Base-by-base conservation (phyloP, 495 filamentous ascomycete species). In the Penicillium tannophilum region DNA sequence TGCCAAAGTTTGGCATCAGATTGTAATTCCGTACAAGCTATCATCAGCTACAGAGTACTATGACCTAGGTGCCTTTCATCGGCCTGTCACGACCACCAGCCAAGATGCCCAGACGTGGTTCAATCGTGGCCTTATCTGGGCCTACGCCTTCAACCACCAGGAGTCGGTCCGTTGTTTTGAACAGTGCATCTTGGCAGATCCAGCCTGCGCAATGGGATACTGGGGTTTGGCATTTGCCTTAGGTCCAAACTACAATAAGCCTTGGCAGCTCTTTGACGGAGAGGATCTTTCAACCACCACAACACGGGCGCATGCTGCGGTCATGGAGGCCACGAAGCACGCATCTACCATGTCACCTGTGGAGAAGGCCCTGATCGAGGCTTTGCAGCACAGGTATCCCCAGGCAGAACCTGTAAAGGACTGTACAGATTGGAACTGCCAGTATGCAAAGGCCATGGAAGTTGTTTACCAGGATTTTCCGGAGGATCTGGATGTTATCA, bases 241-340 rank as follows among this genome's bases (percentile, higher is more conserved):
- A 1, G 88, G 88, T 0, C 86, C 88, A 2, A 89, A 90, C 56
- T 90, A 90, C 69, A 90, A 90, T 63, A 90, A 90, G 65, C 85
- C 87, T 0, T 90, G 87, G 88, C 73, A 82, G 5, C 68, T 81
- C 26, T 90, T 89, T 58, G 88, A 88, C 55, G 70, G 75, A 6
- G 60, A 72, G n/a, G 87, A 90, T 46, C 67, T 85, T 4, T 64
- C 72, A 6, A 45, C 48, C 0, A 83, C 72, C 2, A 71, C 86
- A 24, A 68, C 65, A 2, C 67, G 76, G 31, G 80, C 83, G 2
- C 72, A 80, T 51, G 30, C 54, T 1, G 82, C 83, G 0, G 70
- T 77, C 2, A 43, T 63, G 5, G 62, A 76, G 35, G 86, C 85
- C 0, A 61, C 63, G 26, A 66, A 66, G 20, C 62, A 75, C 44